phyloP scores from a whole-genome alignment of 805 yeast species.

The Grigorovia jiainica region DNA sequence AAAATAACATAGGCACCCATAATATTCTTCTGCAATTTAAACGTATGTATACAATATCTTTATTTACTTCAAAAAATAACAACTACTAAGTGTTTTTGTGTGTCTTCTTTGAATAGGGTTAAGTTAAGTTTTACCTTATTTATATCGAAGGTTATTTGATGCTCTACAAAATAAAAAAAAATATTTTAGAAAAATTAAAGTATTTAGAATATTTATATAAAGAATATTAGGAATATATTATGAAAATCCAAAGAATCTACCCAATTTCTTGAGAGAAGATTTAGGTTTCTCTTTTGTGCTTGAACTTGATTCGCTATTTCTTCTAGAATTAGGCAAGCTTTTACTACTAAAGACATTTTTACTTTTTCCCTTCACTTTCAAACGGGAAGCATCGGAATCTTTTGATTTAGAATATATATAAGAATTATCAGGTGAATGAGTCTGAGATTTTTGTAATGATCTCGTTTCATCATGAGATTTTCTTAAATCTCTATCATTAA shows the following conservation, averaged over 20 bases:
- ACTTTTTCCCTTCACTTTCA: background rate
- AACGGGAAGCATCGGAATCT: background rate
- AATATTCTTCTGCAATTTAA: background rate
- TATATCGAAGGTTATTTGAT: no score
- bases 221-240: background rate
- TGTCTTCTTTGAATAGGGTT: no score
- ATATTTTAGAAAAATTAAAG: background rate
- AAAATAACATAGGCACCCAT: constrained; percentile 51
- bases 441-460: background rate
- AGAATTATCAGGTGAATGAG: background rate
- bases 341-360: no score
- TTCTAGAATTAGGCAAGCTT: constrained; percentile 11
- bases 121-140: no score
- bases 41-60: no score
- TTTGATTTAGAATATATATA: background rate
- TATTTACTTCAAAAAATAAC: no score
- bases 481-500: constrained; percentile 12
- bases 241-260: constrained; percentile 10
- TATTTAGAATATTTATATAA: background rate
- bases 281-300: constrained; percentile 7
- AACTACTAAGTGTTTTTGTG: no score
- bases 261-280: constrained; percentile 5
- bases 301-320: constrained; percentile 8
- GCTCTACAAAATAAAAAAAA: background rate
- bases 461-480: background rate